Evolutionary conservation across 2,329 filamentous ascomycete species (phyloP).

Genomic region (Endoconidiophora polonica): DNA sequence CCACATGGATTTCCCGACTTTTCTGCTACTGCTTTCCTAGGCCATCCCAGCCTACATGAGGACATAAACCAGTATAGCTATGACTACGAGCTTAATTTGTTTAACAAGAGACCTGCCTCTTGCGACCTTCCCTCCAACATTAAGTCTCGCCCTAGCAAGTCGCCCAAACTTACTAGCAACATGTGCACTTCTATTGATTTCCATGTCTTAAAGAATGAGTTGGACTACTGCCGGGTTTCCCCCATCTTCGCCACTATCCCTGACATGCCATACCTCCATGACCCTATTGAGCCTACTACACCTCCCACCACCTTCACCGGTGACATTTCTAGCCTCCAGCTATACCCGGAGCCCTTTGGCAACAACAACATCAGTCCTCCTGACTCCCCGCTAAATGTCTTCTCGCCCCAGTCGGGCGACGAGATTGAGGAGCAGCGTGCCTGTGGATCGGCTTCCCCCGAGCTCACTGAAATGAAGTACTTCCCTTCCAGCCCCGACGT

Average conservation of each 20-base stretch:
- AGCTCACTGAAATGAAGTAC: conserved; percentile 21
- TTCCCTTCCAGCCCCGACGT: conserved; percentile 18
- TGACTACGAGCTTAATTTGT: conserved; percentile 5
- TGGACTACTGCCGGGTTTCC: background rate
- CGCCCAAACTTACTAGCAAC: background rate
- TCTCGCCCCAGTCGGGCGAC: conserved; percentile 7
- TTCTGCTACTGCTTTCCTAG: background rate
- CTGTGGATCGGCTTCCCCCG: conserved; percentile 22
- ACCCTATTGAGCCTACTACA: background rate
- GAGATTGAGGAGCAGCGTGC: conserved; percentile 12
- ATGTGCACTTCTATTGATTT: conserved; percentile 7
- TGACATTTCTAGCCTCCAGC: conserved; percentile 9
- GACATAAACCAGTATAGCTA: conserved; percentile 7
- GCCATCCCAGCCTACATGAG: background rate
- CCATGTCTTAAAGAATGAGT: background rate
- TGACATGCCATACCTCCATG: conserved; percentile 7
- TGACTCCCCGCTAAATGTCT: conserved; percentile 13
- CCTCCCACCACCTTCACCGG: conserved; percentile 4
- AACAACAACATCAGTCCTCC: conserved; percentile 13
- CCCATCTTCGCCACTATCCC: background rate
- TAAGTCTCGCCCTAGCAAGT: background rate
- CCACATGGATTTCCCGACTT: conserved; percentile 3
- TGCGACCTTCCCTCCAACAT: conserved; percentile 9
- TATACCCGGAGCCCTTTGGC: conserved; percentile 2
- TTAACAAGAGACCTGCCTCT: conserved; percentile 9